Base-by-base conservation (phyloP, 495 filamentous ascomycete species). In the Trypethelium eluteriae region DNA sequence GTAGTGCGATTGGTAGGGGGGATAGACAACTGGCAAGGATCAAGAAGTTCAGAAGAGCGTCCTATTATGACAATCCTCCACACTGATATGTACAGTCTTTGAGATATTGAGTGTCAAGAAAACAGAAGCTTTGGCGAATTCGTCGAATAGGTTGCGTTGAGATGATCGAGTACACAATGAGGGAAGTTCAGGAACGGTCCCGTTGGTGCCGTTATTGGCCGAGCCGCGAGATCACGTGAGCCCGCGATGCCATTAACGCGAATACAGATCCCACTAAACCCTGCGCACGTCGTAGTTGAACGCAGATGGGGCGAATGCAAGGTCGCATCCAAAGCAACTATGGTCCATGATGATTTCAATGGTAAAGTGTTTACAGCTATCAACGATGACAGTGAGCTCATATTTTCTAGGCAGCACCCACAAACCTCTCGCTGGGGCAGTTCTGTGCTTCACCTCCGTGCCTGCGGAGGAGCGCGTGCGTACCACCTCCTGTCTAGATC, bases 381-480 rank as follows among this genome's bases (percentile, higher is more conserved):
- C 12, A 16, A 41, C 41, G 34, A 16, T 18, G 10, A 2, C 41
- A 47, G 6, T 18, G 10, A 11, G 59, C 62, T 63, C 12, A 63
- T 41, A 9, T 16, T 14, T 5, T 25, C 38, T 41, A 76, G 76
- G 62, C 16, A 72, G 53, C 2, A 68, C 64, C 38, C 70, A 72
- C 53, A 67, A 69, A 50, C 93, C 94, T 62, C 86, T 98, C 68
- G 78, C 79, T 65, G 91, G 92, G 63, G 85, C 91, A 62, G 85
- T 96, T 62, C 81, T 98, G 68, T 98, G 94, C 81, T 96, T 92
- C 76, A 98, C 94, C 34, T 90, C 88, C 38, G 87, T 98, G 50
- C 79, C 87, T 34, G 81, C 89, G 46, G 93, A 97, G 71, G 80
- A 87, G 71, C 86, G 92, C 73, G 93, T 96, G 81, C 71, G 85